phyloP scores from a whole-genome alignment of 495 filamentous ascomycete genomes.

The Paragyromitra xinjiangensis region DNA sequence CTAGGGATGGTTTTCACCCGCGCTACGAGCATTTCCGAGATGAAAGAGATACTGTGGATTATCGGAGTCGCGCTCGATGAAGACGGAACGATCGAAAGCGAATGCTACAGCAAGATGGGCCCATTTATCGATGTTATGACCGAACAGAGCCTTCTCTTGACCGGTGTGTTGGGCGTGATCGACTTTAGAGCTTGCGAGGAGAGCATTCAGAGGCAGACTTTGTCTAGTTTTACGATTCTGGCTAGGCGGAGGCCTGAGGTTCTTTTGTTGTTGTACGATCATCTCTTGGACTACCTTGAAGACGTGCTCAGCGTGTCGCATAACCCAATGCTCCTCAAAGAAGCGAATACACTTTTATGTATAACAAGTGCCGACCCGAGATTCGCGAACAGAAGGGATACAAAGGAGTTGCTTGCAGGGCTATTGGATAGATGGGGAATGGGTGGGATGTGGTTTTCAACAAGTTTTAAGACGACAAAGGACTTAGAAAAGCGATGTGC shows the following conservation, averaged over 20 bases:
- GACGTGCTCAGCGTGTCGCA: constrained; percentile 52
- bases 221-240: constrained; percentile 48
- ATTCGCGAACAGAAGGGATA: constrained; percentile 51
- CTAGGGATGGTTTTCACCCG: constrained; percentile 55
- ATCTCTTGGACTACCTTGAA: constrained; percentile 54
- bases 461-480: constrained; percentile 54
- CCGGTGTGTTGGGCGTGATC: constrained; percentile 51
- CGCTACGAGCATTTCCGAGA: constrained; percentile 48
- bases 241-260: constrained; percentile 53
- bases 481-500: constrained; percentile 57
- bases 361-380: constrained; percentile 50
- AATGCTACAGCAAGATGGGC: constrained; percentile 44
- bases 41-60: constrained; percentile 56
- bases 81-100: constrained; percentile 40
- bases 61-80: constrained; percentile 42
- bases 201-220: constrained; percentile 50
- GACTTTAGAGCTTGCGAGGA: constrained; percentile 57
- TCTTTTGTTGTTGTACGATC: constrained; percentile 53
- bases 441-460: constrained; percentile 56
- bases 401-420: constrained; percentile 51
- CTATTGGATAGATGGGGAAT: constrained; percentile 50
- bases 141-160: constrained; percentile 53
- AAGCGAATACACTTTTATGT: constrained; percentile 55
- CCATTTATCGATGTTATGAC: constrained; percentile 53
- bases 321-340: constrained; percentile 53